phyloP scores from a whole-genome alignment of 306 rosid species.

The Adenanthera pavonina region DNA sequence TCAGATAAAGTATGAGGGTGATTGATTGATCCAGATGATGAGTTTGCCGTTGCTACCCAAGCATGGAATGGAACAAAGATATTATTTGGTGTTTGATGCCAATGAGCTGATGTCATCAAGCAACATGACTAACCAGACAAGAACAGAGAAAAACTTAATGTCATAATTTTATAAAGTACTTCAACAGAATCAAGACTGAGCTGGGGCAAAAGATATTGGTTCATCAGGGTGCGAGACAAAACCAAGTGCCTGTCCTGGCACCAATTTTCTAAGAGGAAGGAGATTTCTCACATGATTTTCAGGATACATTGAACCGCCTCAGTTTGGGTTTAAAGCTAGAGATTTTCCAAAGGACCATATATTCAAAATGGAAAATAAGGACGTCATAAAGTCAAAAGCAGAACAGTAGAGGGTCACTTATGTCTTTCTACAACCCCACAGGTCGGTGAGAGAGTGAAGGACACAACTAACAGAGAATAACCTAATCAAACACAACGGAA shows the following conservation, averaged over 20 bases:
- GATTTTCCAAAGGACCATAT: slow-evolving; percentile 23
- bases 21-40: slow-evolving; percentile 3
- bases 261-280: background rate
- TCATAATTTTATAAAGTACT: background rate
- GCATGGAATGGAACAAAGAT: background rate
- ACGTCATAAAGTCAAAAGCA: slow-evolving; percentile 25
- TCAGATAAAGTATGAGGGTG: background rate
- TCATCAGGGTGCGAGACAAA: background rate
- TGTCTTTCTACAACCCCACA: slow-evolving; percentile 49
- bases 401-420: slow-evolving; percentile 47
- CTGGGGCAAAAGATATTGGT: background rate
- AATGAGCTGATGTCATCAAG: background rate
- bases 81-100: background rate
- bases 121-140: slow-evolving; percentile 9
- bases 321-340: background rate
- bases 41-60: background rate
- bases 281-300: background rate
- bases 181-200: background rate
- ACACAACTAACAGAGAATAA: slow-evolving; percentile 29
- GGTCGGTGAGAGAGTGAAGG: slow-evolving; percentile 27
- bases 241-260: background rate
- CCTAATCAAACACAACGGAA: slow-evolving; percentile 39
- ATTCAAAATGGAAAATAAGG: slow-evolving; percentile 27
- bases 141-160: background rate
- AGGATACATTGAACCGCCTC: background rate